Percentiles rank a stretch among this genome's conserved stretches.
phyloP scores from a whole-genome alignment of 1,284 basidiomycete species.

The Meira nashicola region DNA sequence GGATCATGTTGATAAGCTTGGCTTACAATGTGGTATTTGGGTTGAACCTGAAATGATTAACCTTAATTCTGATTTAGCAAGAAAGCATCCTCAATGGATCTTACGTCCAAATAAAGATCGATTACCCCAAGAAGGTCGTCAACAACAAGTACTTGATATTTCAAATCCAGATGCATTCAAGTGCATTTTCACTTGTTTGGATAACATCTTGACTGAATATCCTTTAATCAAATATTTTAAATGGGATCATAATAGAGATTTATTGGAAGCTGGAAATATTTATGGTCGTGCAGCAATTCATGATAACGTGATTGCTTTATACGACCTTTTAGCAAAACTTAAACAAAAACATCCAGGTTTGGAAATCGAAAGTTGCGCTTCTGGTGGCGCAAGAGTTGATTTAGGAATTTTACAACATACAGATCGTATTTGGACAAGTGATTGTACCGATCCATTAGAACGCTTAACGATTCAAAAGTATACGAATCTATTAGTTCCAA shows the following conservation, averaged over 20 bases:
- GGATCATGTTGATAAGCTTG: constrained; percentile 11
- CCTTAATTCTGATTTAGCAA: too few relatives aligned
- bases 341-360: constrained; percentile 7
- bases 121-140: too few relatives aligned
- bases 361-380: constrained; percentile 16
- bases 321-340: constrained; percentile 8
- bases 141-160: constrained; percentile 10
- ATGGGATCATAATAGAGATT: constrained; percentile 15
- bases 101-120: too few relatives aligned
- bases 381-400: constrained; percentile 14
- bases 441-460: constrained; percentile 12
- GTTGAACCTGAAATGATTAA: too few relatives aligned
- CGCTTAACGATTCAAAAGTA: background rate
- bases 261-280: constrained; percentile 2
- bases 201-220: constrained; percentile 12
- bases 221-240: constrained; percentile 13
- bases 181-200: constrained; percentile 14
- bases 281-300: constrained; percentile 9
- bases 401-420: constrained; percentile 12
- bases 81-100: too few relatives aligned
- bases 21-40: too few relatives aligned
- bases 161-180: constrained; percentile 13
- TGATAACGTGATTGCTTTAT: constrained; percentile 8
- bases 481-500: too few relatives aligned
- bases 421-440: constrained; percentile 11